Conservation (phyloP, 768 basidiomycete species). For the Lactarius deliciosus region DNA sequence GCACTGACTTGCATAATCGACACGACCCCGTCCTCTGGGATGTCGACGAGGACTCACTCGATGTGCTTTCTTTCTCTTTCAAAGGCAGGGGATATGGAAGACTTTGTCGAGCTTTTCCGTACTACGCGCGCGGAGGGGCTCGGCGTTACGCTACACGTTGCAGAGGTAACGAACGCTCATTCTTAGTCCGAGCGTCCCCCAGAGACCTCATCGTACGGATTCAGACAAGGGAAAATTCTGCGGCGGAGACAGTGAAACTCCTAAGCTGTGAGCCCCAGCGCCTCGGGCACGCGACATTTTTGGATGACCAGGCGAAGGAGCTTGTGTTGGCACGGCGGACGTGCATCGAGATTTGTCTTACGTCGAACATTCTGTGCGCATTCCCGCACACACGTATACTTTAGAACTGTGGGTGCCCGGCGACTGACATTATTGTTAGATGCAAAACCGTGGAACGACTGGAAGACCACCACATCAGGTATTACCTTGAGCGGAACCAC, state of each 20-base stretch:
- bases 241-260: slow-evolving; percentile 58
- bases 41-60: background rate
- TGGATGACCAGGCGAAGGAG: slow-evolving; percentile 56
- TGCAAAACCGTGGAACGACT: slow-evolving; percentile 66
- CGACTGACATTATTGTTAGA: slow-evolving; percentile 37
- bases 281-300: slow-evolving; percentile 80
- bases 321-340: slow-evolving; percentile 55
- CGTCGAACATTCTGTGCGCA: slow-evolving; percentile 70
- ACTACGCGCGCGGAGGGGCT: slow-evolving; percentile 60
- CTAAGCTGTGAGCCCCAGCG: slow-evolving; percentile 64
- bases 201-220: background rate
- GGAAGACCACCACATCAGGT: slow-evolving; percentile 69
- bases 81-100: slow-evolving; percentile 55
- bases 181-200: background rate
- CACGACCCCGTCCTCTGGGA: too few relatives aligned
- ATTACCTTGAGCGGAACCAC: slow-evolving; percentile 62
- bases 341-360: slow-evolving; percentile 79
- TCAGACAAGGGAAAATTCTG: slow-evolving; percentile 49
- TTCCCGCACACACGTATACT: background rate
- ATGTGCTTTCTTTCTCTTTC: background rate
- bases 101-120: slow-evolving; percentile 51
- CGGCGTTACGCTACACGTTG: slow-evolving; percentile 77
- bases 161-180: slow-evolving; percentile 52
- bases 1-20: too few relatives aligned
- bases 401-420: background rate